Conservation (phyloP, 768 basidiomycete species). For the Basidioascus undulatus region DNA sequence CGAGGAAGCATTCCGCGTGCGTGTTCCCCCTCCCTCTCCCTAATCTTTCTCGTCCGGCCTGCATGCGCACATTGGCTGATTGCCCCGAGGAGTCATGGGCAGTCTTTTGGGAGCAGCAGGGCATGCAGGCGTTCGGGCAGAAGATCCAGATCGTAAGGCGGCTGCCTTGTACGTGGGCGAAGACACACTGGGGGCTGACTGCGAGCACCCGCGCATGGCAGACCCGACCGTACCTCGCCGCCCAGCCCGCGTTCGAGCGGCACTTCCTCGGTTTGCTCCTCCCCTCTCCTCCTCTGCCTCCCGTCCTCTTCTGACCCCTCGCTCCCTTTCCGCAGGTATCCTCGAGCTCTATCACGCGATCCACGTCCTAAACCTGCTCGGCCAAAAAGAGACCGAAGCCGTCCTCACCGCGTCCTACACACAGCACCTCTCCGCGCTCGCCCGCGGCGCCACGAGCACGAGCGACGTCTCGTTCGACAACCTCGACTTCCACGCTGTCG, state of each 20-base stretch:
- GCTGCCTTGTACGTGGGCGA: conserved; percentile 17
- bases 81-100: conserved; percentile 7
- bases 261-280: too few species aligned
- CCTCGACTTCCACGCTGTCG: conserved; percentile 81
- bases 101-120: conserved; percentile 99
- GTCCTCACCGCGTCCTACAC: conserved; percentile 59
- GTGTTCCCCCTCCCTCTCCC: conserved; percentile 17
- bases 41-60: background rate
- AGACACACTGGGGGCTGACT: too few species aligned
- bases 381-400: conserved; percentile 76
- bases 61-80: background rate
- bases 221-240: conserved; percentile 70
- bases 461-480: conserved; percentile 31
- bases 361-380: conserved; percentile 78
- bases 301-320: too few species aligned
- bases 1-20: conserved; percentile 84
- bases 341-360: conserved; percentile 61
- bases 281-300: too few species aligned
- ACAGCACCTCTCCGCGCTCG: conserved; percentile 33
- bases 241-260: conserved; percentile 88
- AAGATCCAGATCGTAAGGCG: conserved; percentile 69
- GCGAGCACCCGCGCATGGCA: too few species aligned
- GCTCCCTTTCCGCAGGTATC: too few species aligned
- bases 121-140: conserved; percentile 78
- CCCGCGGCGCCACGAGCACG: conserved; percentile 4